Base-by-base conservation (phyloP, 345 rosid genomes). In the Hibiscus syriacus region DNA sequence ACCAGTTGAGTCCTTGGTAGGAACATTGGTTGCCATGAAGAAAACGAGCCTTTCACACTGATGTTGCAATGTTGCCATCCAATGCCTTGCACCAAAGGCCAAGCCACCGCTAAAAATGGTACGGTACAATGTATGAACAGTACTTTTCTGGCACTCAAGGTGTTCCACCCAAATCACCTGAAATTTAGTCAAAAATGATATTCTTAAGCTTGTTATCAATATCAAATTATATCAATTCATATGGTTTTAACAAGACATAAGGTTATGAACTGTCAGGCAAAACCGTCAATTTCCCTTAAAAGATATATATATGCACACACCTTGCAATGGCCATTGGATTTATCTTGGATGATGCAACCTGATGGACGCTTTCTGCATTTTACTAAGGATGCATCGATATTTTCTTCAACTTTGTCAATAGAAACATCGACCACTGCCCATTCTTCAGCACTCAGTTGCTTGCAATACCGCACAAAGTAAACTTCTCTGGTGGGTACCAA, bases 1-100 rank as follows among this genome's bases (percentile, higher is more conserved):
- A 94, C 99, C 97, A 17, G 80, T 84, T 59, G 99, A 91, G 78
- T 94, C 99, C 76, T 94, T 94, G 46, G 97, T 89, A 11, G 99
- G 99, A 70, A 94, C 98, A 73, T 94, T 91, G 67, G 97, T 94
- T 32, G 99, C 99, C 99, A 94, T 89, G 87, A 85, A 91, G 86
- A 94, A 94, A 16, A 91, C 98, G 5, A 86, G 88, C 70, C 92
- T 83, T 67, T 94, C 99, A 25, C n/a, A n/a, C n/a, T n/a, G n/a
- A n/a, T n/a, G n/a, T n/a, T n/a, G n/a, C n/a, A n/a, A n/a, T n/a
- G n/a, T n/a, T n/a, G n/a, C n/a, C n/a, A n/a, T n/a, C n/a, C n/a
- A n/a, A n/a, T n/a, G n/a, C n/a, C n/a, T n/a, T 27, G 99, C 99
- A 12, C 99, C 97, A 46, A 94, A 94, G 54, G 99, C 98, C 56